Evolutionary conservation across 345 rosid genomes (phyloP).

Genomic region (Ceriops tagal): DNA sequence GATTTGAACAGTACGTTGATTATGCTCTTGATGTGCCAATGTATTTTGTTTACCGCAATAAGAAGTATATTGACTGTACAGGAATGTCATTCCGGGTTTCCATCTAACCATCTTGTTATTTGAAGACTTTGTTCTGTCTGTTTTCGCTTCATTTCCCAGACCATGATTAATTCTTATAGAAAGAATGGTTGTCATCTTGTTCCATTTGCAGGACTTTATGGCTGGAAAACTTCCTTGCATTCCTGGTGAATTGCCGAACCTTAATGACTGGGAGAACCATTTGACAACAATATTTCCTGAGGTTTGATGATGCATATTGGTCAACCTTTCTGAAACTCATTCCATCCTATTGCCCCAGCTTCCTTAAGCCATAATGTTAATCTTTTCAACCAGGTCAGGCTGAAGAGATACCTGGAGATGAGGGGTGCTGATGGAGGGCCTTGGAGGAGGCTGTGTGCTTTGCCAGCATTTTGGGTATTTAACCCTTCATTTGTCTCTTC

Average conservation of each 20-base stretch:
- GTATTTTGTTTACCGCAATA: constrained; percentile 88
- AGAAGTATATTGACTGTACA: constrained; percentile 83
- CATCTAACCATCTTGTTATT: constrained; percentile 46
- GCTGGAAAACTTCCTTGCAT: constrained; percentile 90
- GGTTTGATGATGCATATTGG: constrained; percentile 40
- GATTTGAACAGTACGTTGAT: constrained; percentile 98
- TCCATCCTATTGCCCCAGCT: constrained; percentile 6
- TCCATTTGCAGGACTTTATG: constrained; percentile 76
- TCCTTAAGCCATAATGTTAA: constrained; percentile 12
- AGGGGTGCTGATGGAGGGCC: constrained; percentile 99
- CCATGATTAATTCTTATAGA: neutral
- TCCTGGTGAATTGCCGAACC: constrained; percentile 90
- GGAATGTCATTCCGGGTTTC: constrained; percentile 95
- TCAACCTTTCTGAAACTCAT: constrained; percentile 2
- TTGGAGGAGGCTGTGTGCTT: constrained; percentile 92
- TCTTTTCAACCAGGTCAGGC: constrained; percentile 60
- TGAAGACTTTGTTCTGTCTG: constrained; percentile 20
- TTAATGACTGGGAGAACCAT: constrained; percentile 97
- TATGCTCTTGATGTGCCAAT: constrained; percentile 99
- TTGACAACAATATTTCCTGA: constrained; percentile 97
- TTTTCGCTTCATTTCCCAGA: neutral
- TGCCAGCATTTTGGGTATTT: constrained; percentile 97
- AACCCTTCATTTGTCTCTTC: constrained; percentile 14
- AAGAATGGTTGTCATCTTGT: constrained; percentile 8
- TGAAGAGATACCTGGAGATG: constrained; percentile 99